Conservation (phyloP, 306 rosid genomes). For the Glycine tomentella region DNA sequence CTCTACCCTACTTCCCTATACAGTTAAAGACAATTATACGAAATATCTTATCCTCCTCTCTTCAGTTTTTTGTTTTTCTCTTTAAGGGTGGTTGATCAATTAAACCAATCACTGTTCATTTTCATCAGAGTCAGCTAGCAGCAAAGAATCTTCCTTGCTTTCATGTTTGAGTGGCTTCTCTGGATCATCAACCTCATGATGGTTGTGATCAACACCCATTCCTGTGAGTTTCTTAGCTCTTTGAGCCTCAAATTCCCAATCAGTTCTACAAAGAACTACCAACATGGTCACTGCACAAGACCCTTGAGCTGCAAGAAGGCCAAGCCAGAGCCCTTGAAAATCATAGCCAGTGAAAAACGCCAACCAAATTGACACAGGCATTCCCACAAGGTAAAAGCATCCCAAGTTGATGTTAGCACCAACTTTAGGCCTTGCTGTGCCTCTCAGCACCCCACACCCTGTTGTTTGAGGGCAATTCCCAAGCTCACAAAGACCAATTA, state of each 20-base stretch:
- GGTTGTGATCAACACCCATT: slow-evolving; percentile 42
- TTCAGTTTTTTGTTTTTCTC: neutral
- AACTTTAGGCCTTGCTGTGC: slow-evolving; percentile 87
- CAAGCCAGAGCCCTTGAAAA: slow-evolving; percentile 87
- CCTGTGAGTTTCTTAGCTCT: slow-evolving; percentile 71
- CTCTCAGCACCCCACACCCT: slow-evolving; percentile 92
- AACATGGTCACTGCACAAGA: slow-evolving; percentile 87
- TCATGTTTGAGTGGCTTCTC: slow-evolving; percentile 47
- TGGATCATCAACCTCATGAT: slow-evolving; percentile 42
- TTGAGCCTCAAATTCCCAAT: slow-evolving; percentile 79
- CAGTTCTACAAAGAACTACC: slow-evolving; percentile 69
- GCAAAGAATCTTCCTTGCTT: slow-evolving; percentile 54
- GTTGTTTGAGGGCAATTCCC: slow-evolving; percentile 98
- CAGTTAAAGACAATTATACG: slow-evolving; percentile 54
- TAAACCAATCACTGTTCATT: slow-evolving; percentile 49
- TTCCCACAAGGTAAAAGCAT: slow-evolving; percentile 88
- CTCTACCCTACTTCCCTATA: slow-evolving; percentile 52
- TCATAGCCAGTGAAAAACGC: slow-evolving; percentile 73
- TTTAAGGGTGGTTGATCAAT: slow-evolving; percentile 28
- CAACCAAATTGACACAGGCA: slow-evolving; percentile 79
- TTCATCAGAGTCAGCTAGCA: slow-evolving; percentile 39
- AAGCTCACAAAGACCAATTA: slow-evolving; percentile 88
- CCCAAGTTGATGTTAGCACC: slow-evolving; percentile 88
- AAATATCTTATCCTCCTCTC: slow-evolving; percentile 6
- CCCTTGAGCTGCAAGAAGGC: slow-evolving; percentile 88